phyloP scores from a whole-genome alignment of 2,329 filamentous ascomycete species.

The Epichloe sylvatica region DNA sequence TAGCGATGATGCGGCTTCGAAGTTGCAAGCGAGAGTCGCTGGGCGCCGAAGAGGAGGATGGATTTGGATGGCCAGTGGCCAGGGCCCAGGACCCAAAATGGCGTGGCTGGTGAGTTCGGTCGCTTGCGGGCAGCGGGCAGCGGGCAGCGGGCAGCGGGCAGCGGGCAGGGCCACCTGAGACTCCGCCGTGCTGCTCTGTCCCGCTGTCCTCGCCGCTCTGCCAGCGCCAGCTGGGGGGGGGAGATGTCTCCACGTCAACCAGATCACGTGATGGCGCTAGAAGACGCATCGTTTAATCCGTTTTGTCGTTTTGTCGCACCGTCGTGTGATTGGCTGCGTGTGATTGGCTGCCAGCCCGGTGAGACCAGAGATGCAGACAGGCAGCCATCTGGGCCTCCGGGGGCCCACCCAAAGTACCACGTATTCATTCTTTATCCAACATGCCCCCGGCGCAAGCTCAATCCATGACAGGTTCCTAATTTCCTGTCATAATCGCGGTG shows the following conservation, averaged over 20 bases:
- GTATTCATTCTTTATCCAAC: not conserved
- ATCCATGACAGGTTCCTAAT: not conserved
- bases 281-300: not conserved
- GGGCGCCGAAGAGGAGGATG: not conserved
- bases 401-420: conserved; percentile 5
- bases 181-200: not conserved
- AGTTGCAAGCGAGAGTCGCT: conserved; percentile 3
- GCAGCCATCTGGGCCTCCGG: not conserved
- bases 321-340: not conserved
- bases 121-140: conserved; percentile 1
- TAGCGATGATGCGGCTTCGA: conserved; percentile 9
- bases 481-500: not conserved
- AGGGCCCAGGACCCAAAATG: conserved; percentile 16
- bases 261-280: not conserved
- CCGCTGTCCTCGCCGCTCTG: too few species aligned
- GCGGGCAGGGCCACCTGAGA: not conserved
- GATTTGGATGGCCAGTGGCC: not conserved
- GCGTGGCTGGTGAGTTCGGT: conserved; percentile 23
- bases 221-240: not conserved
- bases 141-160: not conserved
- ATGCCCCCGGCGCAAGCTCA: conserved; percentile 1
- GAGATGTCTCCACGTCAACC: conserved; percentile 4
- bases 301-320: not conserved
- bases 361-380: not conserved
- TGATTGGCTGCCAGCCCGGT: not conserved